phyloP scores from a whole-genome alignment of 2,329 filamentous ascomycete genomes.

The Fusarium tanahbumbuense region DNA sequence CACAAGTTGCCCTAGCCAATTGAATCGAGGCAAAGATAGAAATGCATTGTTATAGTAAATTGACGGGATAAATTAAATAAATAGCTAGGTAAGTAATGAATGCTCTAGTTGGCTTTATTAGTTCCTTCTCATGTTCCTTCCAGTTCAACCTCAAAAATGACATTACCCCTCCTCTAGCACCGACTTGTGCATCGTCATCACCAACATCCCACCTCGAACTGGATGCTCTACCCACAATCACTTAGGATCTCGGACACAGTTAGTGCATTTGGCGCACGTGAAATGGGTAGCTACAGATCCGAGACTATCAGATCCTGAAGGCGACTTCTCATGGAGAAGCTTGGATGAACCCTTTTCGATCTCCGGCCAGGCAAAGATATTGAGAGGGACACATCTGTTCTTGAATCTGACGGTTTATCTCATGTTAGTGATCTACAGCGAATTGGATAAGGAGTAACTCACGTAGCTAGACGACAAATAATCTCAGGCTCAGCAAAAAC shows the following conservation, averaged over 20 bases:
- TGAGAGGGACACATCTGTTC: constrained; percentile 28
- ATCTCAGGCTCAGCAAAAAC: constrained; percentile 42
- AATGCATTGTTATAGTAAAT: background rate
- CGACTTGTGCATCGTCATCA: background rate
- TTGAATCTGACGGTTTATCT: constrained; percentile 12
- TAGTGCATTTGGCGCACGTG: constrained; percentile 43
- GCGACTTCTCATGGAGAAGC: constrained; percentile 31
- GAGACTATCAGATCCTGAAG: constrained; percentile 25
- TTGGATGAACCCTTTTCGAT: constrained; percentile 39
- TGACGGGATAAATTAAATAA: background rate
- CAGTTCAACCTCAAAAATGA: background rate
- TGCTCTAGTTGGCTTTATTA: background rate
- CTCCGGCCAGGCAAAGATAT: constrained; percentile 45
- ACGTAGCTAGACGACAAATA: constrained; percentile 44
- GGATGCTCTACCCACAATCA: background rate
- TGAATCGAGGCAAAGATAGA: background rate
- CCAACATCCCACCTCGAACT: background rate
- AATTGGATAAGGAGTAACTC: background rate
- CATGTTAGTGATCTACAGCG: constrained; percentile 10
- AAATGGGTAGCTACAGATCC: constrained; percentile 43
- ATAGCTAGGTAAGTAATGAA: background rate
- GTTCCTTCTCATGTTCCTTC: background rate
- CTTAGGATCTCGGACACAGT: constrained; percentile 28
- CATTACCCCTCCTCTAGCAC: background rate
- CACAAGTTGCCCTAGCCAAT: accelerated